These are phyloP conservation scores for Arctium lappa DNA, from an alignment of 129 eudicot species.

Conservation along the genomic window DNA sequence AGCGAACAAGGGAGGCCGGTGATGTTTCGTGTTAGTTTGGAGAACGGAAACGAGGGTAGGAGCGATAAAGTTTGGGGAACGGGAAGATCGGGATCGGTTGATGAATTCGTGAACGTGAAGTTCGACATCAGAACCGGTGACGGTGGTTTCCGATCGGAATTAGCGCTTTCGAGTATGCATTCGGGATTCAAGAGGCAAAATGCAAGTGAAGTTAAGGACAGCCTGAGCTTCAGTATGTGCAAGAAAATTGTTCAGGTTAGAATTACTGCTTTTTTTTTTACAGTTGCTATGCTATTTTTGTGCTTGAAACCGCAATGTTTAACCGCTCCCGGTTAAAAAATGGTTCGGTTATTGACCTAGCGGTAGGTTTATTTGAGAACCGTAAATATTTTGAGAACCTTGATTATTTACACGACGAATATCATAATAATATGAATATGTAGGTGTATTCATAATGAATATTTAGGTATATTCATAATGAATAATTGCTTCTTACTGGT, in stretches of 20 bases:
- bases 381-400: neutral
- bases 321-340: neutral
- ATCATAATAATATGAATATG: too few species aligned
- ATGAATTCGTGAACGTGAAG: conserved; percentile 50
- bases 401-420: neutral
- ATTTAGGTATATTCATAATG: neutral
- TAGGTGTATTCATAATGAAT: neutral
- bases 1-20: conserved; percentile 44
- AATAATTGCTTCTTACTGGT: too few species aligned
- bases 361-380: neutral
- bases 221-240: conserved; percentile 85
- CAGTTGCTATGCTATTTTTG: conserved; percentile 12
- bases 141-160: conserved; percentile 43
- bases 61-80: conserved; percentile 55
- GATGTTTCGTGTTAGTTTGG: conserved; percentile 48
- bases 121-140: conserved; percentile 58
- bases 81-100: conserved; percentile 40
- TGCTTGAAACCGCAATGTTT: neutral
- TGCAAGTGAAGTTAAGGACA: conserved; percentile 43
- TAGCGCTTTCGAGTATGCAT: conserved; percentile 23
- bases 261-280: neutral
- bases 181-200: conserved; percentile 42
- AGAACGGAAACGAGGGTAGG: conserved; percentile 40
- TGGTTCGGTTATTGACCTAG: neutral
- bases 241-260: conserved; percentile 84